Conservation (phyloP, 2,329 filamentous ascomycete genomes). For the Incumbomyces lentus region DNA sequence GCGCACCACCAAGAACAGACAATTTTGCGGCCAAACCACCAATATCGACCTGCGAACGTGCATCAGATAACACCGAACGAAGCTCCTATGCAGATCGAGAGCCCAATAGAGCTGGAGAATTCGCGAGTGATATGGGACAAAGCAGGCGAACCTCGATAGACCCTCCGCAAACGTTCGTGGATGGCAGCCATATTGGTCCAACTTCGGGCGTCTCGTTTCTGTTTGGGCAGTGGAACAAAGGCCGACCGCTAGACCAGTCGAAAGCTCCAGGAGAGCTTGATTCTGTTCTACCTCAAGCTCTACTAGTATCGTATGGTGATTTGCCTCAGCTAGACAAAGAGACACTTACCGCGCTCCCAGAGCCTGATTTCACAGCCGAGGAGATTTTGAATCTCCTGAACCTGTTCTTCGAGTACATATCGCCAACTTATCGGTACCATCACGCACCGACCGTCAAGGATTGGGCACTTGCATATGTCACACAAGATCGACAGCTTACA, state of each 20-base stretch:
- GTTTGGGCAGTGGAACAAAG: constrained; percentile 54
- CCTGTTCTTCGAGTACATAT: constrained; percentile 46
- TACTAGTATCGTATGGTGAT: constrained; percentile 27
- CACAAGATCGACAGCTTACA: constrained; percentile 21
- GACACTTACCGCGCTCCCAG: constrained; percentile 12
- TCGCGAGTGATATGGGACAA: neutral
- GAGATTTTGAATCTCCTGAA: constrained; percentile 32
- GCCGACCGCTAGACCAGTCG: constrained; percentile 35
- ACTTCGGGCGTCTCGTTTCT: constrained; percentile 43
- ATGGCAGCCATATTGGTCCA: constrained; percentile 40
- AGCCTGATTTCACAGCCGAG: constrained; percentile 25
- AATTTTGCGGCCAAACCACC: neutral
- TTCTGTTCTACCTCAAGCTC: constrained; percentile 28
- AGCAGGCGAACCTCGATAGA: constrained; percentile 13
- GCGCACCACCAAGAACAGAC: neutral
- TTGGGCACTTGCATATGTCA: constrained; percentile 27
- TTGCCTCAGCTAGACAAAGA: constrained; percentile 29
- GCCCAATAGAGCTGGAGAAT: neutral
- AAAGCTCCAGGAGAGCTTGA: constrained; percentile 20
- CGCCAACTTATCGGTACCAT: constrained; percentile 45
- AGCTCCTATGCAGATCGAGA: neutral
- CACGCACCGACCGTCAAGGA: constrained; percentile 39
- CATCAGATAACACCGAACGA: neutral
- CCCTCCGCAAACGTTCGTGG: constrained; percentile 22
- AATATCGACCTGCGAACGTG: neutral